These are phyloP conservation scores for Gossypium thurberi DNA, from an alignment of 345 rosid species.

Conservation along the genomic window DNA sequence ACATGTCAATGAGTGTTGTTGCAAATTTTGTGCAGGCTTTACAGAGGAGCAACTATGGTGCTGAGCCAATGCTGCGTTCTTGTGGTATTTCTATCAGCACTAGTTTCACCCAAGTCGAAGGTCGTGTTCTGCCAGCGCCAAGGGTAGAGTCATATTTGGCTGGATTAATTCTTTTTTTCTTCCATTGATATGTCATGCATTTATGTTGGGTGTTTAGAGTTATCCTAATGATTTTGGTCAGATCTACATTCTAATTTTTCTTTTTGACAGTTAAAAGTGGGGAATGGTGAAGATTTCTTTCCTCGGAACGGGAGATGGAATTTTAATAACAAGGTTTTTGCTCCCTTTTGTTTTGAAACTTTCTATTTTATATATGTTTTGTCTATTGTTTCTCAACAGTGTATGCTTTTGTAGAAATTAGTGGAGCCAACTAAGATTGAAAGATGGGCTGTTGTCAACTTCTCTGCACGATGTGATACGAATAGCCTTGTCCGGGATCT, in stretches of 20 bases:
- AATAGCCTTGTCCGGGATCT: constrained; percentile 50
- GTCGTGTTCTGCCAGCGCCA: constrained; percentile 79
- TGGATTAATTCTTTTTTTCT: neutral
- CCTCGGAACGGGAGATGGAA: constrained; percentile 92
- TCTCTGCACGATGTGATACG: constrained; percentile 76
- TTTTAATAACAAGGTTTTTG: constrained; percentile 68
- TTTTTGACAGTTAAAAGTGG: constrained; percentile 61
- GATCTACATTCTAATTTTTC: constrained; percentile 2
- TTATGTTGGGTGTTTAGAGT: neutral
- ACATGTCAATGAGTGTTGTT: neutral
- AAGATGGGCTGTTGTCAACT: constrained; percentile 82
- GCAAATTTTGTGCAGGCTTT: constrained; percentile 47
- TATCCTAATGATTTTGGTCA: neutral
- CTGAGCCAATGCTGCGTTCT: constrained; percentile 62
- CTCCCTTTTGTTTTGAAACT: neutral
- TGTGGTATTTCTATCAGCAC: constrained; percentile 62
- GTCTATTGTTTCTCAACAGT: constrained; percentile 11
- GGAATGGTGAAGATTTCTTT: constrained; percentile 70
- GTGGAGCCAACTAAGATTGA: constrained; percentile 63
- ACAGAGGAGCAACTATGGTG: constrained; percentile 53
- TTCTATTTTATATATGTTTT: neutral
- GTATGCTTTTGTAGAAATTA: constrained; percentile 45
- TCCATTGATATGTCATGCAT: neutral
- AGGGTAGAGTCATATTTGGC: constrained; percentile 31
- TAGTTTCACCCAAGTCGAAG: constrained; percentile 71